These are phyloP conservation scores for Tolypocladium pustulatum DNA, from an alignment of 2,329 filamentous ascomycete species.

Conservation along the genomic window DNA sequence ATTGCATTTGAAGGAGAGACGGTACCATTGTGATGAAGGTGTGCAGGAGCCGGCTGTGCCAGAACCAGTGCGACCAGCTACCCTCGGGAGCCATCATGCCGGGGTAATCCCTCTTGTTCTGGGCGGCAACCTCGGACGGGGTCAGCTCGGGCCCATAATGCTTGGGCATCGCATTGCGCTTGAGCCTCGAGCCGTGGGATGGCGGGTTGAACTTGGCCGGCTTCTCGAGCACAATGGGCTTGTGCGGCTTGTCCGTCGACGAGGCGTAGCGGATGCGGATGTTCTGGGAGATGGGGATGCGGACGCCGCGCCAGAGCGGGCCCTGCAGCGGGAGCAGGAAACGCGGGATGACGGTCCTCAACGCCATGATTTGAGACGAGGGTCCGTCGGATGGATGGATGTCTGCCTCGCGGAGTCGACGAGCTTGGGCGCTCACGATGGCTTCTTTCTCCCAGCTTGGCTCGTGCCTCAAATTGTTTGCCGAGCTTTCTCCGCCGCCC, in stretches of 20 bases:
- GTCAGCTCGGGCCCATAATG: slow-evolving; percentile 68
- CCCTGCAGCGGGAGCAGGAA: slow-evolving; percentile 58
- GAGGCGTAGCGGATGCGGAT: slow-evolving; percentile 25
- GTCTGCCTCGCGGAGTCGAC: background rate
- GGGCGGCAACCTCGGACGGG: slow-evolving; percentile 52
- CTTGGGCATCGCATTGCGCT: slow-evolving; percentile 41
- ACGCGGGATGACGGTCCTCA: slow-evolving; percentile 46
- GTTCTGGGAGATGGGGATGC: slow-evolving; percentile 23
- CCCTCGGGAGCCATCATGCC: slow-evolving; percentile 80
- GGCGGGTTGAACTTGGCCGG: slow-evolving; percentile 86
- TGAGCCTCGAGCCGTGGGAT: slow-evolving; percentile 68
- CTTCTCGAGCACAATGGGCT: slow-evolving; percentile 68
- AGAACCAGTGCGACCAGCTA: slow-evolving; percentile 74
- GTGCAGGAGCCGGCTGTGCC: slow-evolving; percentile 68
- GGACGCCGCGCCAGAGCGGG: slow-evolving; percentile 40
- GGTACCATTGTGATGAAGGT: slow-evolving; percentile 73
- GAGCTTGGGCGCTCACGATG: background rate
- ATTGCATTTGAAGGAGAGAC: background rate
- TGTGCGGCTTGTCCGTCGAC: slow-evolving; percentile 22
- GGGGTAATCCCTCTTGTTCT: slow-evolving; percentile 67
- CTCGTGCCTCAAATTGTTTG: background rate
- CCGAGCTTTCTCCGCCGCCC: slow-evolving; percentile 9
- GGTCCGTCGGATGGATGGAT: background rate
- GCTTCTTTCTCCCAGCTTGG: background rate
- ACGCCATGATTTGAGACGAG: slow-evolving; percentile 26